phyloP scores from a whole-genome alignment of 2,329 filamentous ascomycete genomes.

The Sporothrix protearum region DNA sequence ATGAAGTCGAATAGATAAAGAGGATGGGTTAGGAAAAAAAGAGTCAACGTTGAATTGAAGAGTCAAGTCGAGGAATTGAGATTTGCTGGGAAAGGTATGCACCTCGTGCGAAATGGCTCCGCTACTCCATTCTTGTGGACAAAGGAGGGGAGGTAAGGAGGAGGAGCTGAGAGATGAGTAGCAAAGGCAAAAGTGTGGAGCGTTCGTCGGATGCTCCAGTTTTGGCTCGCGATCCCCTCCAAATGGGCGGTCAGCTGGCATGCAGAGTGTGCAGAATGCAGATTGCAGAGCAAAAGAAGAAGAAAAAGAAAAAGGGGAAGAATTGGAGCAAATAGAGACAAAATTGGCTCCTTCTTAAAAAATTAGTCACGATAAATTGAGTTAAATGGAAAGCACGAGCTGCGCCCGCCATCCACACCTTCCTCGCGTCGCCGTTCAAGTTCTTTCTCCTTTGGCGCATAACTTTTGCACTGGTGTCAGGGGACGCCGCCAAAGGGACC shows the following conservation, averaged over 20 bases:
- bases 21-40: background rate
- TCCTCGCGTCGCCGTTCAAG: background rate
- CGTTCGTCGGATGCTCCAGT: background rate
- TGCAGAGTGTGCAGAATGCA: slow-evolving; percentile 3
- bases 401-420: background rate
- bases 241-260: slow-evolving; percentile 24
- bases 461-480: background rate
- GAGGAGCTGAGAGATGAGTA: background rate
- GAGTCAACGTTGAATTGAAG: background rate
- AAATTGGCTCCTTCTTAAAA: background rate
- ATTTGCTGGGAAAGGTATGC: background rate
- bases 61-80: background rate
- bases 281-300: background rate
- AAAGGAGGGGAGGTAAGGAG: background rate
- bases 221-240: slow-evolving; percentile 16
- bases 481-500: slow-evolving; percentile 2
- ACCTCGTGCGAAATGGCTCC: background rate
- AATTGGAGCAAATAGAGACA: background rate
- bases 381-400: background rate
- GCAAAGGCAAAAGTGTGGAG: background rate
- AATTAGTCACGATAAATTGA: background rate
- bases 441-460: background rate
- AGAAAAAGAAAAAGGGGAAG: background rate
- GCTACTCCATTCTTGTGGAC: slow-evolving; percentile 10
- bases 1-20: background rate